phyloP scores from a whole-genome alignment of 1,284 basidiomycete genomes.

The Athelia sp. region DNA sequence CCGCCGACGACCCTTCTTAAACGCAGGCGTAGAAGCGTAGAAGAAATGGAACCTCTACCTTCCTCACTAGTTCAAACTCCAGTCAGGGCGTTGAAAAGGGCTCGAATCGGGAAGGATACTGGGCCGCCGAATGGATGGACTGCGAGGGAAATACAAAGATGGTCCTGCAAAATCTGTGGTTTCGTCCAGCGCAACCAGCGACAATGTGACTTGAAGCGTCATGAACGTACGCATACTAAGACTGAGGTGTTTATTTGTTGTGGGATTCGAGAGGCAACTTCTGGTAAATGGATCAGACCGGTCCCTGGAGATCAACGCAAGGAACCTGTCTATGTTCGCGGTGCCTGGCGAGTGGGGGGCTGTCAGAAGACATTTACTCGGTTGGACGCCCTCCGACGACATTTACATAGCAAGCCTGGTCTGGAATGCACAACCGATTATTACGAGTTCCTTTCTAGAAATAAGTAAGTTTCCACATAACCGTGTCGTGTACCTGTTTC shows the following conservation, averaged over 20 bases:
- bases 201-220: not conserved
- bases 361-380: slow-evolving; percentile 19
- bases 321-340: not conserved
- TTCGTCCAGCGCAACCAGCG: not conserved
- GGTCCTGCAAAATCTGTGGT: not conserved
- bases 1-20: slow-evolving; percentile 8
- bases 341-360: slow-evolving; percentile 16
- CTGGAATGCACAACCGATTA: slow-evolving; percentile 10
- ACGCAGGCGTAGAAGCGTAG: slow-evolving; percentile 17
- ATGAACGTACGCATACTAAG: not conserved
- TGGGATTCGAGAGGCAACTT: not conserved
- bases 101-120: not conserved
- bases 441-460: not conserved
- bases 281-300: not conserved
- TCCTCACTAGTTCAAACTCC: not conserved
- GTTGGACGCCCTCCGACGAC: slow-evolving; percentile 22
- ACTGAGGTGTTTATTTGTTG: not conserved
- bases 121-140: not conserved
- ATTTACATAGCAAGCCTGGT: slow-evolving; percentile 16
- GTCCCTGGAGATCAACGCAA: too few species aligned
- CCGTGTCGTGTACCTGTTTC: not conserved
- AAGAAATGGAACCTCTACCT: not conserved
- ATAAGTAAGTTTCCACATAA: not conserved
- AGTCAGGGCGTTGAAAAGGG: not conserved
- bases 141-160: not conserved